Evolutionary conservation across 257 asterid species (phyloP), one percentile per base, ranked within the genome.

Genomic region (Penstemon barbatus): DNA sequence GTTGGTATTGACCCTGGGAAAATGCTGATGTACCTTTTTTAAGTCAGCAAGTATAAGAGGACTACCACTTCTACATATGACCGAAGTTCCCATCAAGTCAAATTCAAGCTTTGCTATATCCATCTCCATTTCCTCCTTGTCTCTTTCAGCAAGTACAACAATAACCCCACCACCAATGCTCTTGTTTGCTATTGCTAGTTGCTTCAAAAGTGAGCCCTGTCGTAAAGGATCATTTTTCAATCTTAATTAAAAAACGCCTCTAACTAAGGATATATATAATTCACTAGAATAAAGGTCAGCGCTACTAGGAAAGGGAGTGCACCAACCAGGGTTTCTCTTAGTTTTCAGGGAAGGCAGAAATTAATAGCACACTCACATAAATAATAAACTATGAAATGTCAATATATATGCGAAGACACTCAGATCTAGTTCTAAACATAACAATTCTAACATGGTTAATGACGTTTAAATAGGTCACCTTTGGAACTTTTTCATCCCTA

Each of bases 91-190:
- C 98, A 92, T 92, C 73, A 92, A 84, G 72, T 86, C 91, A 79
- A 92, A 90, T 73, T 92, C 98, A 63, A 92, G 92, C 81, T 90
- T 92, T 74, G 89, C 86, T 41, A 92, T 92, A 74, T 92, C 97
- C 84, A 88, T 81, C 81, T 92, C 97, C 98, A 92, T 92, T 80
- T 92, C 96, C 84, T 92, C 96, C 83, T 92, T 92, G 85, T 92
- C 98, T 79, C 98, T 86, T 84, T 92, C 98, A 56, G 97, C 98
- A 66, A 92, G 98, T 50, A 92, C 98, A 71, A 90, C 98, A 59
- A 92, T 85, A 57, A 90, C 91, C 46, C 95, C 97, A 8, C 98
- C 98, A 57, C 98, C 98, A 53, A 88, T 80, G 86, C 98, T 92
- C 87, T 83, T 92, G 85, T 92, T 92, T 57, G 98, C 96, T 68